Percentiles rank a stretch among this genome's conserved stretches.
These are phyloP conservation scores for Phytophthora megakarya DNA, from an alignment of 352 stramenopile species.

Conservation along the genomic window DNA sequence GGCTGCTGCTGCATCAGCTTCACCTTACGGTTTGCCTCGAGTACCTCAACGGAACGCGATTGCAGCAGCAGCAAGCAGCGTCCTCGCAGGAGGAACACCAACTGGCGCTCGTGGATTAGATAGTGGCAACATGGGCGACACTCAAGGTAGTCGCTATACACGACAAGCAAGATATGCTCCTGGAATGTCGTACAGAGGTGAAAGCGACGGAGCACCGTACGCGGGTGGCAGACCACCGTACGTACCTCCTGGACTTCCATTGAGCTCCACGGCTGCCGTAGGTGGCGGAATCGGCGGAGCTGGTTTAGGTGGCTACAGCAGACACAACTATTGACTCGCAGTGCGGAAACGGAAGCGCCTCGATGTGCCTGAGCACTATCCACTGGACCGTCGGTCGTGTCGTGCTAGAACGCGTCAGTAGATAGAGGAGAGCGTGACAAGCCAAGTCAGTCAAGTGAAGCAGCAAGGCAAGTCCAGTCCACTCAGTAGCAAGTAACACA, in stretches of 20 bases:
- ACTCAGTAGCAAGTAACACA: constrained; percentile 8
- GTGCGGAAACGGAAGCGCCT: constrained; percentile 26
- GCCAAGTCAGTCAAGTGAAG: constrained; percentile 16
- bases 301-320: constrained; percentile 64
- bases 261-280: constrained; percentile 54
- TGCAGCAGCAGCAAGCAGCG: constrained; percentile 64
- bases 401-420: constrained; percentile 25
- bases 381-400: constrained; percentile 3
- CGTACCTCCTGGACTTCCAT: constrained; percentile 38
- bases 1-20: constrained; percentile 13
- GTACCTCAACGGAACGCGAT: constrained; percentile 72
- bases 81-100: constrained; percentile 62
- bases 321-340: constrained; percentile 73
- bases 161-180: constrained; percentile 80
- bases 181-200: constrained; percentile 56
- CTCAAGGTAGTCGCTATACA: constrained; percentile 74
- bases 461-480: constrained; percentile 1
- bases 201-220: constrained; percentile 64
- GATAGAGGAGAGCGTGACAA: constrained; percentile 21
- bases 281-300: constrained; percentile 44
- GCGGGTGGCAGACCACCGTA: constrained; percentile 62
- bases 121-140: constrained; percentile 50
- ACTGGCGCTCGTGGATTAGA: constrained; percentile 54
- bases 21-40: constrained; percentile 49
- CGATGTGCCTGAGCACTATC: constrained; percentile 25